Conservation (phyloP, 2,329 filamentous ascomycete species). For the Gremmenia infestans region DNA sequence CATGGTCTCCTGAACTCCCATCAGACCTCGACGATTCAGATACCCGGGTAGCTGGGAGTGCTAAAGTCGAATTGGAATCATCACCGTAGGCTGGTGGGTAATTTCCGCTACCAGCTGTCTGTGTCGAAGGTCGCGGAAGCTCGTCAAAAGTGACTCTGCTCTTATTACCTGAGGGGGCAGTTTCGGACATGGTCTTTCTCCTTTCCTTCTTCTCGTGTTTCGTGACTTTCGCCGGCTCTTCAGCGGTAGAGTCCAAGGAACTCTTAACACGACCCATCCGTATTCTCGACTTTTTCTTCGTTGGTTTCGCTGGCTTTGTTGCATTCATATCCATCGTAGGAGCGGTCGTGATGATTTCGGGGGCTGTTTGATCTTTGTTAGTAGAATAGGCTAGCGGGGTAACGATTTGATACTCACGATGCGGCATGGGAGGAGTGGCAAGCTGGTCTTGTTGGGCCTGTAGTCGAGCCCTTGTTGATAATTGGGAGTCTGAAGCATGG, state of each 20-base stretch:
- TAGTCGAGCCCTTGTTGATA: constrained; percentile 70
- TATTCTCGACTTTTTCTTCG: constrained; percentile 52
- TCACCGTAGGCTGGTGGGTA: constrained; percentile 56
- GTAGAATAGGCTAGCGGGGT: constrained; percentile 2
- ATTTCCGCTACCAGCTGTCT: constrained; percentile 36
- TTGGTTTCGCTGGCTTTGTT: constrained; percentile 33
- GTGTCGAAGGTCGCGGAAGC: constrained; percentile 44
- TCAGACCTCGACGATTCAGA: constrained; percentile 91
- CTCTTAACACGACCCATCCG: constrained; percentile 44
- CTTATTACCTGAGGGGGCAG: constrained; percentile 30
- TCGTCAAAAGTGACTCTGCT: constrained; percentile 57
- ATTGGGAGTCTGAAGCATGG: constrained; percentile 88
- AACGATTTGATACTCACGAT: constrained; percentile 42
- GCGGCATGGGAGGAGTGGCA: constrained; percentile 50
- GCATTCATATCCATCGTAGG: constrained; percentile 63
- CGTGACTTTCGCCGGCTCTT: constrained; percentile 17
- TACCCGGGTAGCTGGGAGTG: constrained; percentile 58
- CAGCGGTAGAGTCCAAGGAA: constrained; percentile 11
- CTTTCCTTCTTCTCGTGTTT: constrained; percentile 37
- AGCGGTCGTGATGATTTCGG: constrained; percentile 84
- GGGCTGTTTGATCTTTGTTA: constrained; percentile 40
- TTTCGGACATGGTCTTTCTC: constrained; percentile 36
- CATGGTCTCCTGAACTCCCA: constrained; percentile 67
- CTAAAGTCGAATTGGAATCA: constrained; percentile 56
- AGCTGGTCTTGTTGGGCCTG: constrained; percentile 47